A percentile compares a stretch with the other conserved stretches of the same genome.
phyloP scores from a whole-genome alignment of 2,329 filamentous ascomycete species.

The Colletotrichum somersetense region DNA sequence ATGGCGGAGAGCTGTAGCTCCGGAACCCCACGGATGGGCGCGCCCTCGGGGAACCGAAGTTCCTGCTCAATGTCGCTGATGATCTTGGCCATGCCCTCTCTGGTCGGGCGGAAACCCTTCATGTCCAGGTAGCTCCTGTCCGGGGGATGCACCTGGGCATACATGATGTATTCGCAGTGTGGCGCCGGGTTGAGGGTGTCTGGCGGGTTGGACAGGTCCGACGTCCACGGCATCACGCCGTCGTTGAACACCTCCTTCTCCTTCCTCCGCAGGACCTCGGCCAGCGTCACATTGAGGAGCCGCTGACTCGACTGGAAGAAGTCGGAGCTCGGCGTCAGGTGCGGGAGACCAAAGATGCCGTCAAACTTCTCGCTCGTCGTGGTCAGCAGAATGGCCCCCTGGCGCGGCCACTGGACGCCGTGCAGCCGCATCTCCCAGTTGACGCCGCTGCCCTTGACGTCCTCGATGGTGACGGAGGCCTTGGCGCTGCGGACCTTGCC shows the following conservation, averaged over 20 bases:
- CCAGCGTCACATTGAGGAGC: constrained; percentile 80
- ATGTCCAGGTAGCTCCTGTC: constrained; percentile 54
- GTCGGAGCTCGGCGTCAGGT: constrained; percentile 74
- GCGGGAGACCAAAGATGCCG: constrained; percentile 91
- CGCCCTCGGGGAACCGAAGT: constrained; percentile 71
- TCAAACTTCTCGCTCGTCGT: constrained; percentile 95
- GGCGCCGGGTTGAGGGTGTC: constrained; percentile 73
- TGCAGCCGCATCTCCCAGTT: constrained; percentile 85
- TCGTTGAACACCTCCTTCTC: constrained; percentile 68
- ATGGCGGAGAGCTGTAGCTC: constrained; percentile 72
- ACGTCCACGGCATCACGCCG: constrained; percentile 80
- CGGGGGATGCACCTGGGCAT: constrained; percentile 79
- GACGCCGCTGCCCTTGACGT: constrained; percentile 75
- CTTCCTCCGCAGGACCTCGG: constrained; percentile 74
- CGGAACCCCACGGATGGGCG: constrained; percentile 67
- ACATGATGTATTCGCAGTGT: constrained; percentile 91
- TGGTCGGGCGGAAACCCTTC: constrained; percentile 49
- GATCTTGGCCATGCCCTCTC: constrained; percentile 52
- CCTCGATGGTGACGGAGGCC: constrained; percentile 79
- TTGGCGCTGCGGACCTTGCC: constrained; percentile 76
- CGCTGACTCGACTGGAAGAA: constrained; percentile 70
- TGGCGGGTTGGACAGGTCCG: constrained; percentile 71
- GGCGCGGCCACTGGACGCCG: constrained; percentile 87
- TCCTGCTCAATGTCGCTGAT: constrained; percentile 72
- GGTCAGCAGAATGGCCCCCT: constrained; percentile 83